A percentile compares a stretch with the other conserved stretches of the same genome.
Evolutionary conservation across 805 yeast genomes (phyloP).

Genomic region (Peterozyma toletana): DNA sequence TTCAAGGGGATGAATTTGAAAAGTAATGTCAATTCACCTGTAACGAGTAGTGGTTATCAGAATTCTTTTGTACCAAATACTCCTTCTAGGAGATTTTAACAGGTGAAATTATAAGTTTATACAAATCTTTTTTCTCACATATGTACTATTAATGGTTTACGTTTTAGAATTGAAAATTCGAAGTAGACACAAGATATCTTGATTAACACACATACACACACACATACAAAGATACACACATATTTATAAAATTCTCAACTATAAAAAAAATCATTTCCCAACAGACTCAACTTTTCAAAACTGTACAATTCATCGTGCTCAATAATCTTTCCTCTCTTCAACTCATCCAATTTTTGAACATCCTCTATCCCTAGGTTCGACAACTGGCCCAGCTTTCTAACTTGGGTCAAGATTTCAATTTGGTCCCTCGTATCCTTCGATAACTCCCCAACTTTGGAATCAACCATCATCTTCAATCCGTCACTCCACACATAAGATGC

Average conservation of each 20-base stretch:
- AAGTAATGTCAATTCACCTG: too few relatives aligned
- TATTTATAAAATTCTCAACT: conserved; percentile 15
- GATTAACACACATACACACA: background rate
- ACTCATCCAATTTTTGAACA: conserved; percentile 1
- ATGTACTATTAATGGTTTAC: too few relatives aligned
- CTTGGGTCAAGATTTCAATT: conserved; percentile 32
- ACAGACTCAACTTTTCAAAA: conserved; percentile 14
- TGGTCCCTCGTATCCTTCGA: conserved; percentile 39
- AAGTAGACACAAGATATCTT: too few relatives aligned
- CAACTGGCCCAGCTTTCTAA: conserved; percentile 44
- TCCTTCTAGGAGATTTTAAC: too few relatives aligned
- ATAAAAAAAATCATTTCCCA: conserved; percentile 19
- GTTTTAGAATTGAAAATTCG: too few relatives aligned
- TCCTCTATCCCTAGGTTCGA: conserved; percentile 28
- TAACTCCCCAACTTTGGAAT: conserved; percentile 22
- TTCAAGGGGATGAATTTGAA: too few relatives aligned
- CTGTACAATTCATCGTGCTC: conserved; percentile 14
- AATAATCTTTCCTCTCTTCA: background rate
- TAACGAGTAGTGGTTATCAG: too few relatives aligned
- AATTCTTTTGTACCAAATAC: background rate
- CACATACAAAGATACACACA: too few relatives aligned
- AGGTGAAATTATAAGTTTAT: too few relatives aligned
- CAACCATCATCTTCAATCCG: conserved; percentile 53
- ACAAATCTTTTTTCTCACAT: too few relatives aligned
- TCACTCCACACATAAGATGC: conserved; percentile 71